Evolutionary conservation across 306 rosid genomes (phyloP).

Genomic region (Quercus ilex): DNA sequence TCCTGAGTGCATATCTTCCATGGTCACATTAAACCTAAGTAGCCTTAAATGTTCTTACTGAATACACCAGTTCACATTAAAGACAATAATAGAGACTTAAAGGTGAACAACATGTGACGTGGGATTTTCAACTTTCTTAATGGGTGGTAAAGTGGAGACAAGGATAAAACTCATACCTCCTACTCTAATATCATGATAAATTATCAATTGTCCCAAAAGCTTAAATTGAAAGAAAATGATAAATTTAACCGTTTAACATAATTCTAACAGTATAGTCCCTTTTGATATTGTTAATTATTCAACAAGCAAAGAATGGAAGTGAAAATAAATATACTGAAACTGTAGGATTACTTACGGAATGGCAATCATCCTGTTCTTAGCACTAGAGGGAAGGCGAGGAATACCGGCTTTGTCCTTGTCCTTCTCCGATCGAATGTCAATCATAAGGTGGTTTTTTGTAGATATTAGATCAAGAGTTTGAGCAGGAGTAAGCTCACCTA

Average conservation of each 20-base stretch:
- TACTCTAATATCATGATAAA: too few relatives aligned
- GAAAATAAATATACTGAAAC: neutral
- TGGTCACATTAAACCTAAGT: neutral
- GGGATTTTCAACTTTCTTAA: too few relatives aligned
- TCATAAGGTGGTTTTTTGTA: conserved; percentile 51
- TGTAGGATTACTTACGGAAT: conserved; percentile 69
- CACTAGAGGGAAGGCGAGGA: conserved; percentile 89
- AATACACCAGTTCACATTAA: neutral
- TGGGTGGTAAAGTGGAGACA: too few relatives aligned
- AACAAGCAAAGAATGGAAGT: conserved; percentile 3
- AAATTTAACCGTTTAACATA: too few relatives aligned
- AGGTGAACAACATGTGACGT: too few relatives aligned
- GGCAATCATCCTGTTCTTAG: conserved; percentile 63
- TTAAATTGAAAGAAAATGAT: too few relatives aligned
- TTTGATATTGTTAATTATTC: neutral
- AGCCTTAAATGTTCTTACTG: neutral
- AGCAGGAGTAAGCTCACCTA: conserved; percentile 85
- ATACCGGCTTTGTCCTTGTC: conserved; percentile 86
- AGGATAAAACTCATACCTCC: too few relatives aligned
- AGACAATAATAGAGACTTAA: too few relatives aligned
- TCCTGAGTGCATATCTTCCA: neutral
- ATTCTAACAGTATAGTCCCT: neutral
- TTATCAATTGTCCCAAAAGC: too few relatives aligned
- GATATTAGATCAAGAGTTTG: conserved; percentile 82
- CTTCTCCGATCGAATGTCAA: conserved; percentile 83